A percentile compares a stretch with the other conserved stretches of the same genome.
These are phyloP conservation scores for Cucumis melo DNA, from an alignment of 306 rosid species.

Conservation along the genomic window DNA sequence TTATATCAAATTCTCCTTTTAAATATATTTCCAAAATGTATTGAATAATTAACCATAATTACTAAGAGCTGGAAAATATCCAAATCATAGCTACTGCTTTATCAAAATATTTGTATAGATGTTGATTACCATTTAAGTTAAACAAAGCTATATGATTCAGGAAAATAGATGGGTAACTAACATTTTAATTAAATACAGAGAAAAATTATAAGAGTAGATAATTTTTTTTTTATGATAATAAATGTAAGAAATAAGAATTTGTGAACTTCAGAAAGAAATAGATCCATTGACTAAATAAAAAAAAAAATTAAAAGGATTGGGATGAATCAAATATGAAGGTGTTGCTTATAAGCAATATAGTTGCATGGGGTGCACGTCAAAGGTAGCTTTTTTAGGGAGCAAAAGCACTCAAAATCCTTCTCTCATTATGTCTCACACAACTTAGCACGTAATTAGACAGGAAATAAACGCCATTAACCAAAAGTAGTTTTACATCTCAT, in stretches of 20 bases:
- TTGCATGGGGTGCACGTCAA: background rate
- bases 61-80: no score
- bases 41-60: no score
- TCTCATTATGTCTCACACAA: background rate
- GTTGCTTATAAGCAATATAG: conserved; percentile 3
- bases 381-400: background rate
- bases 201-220: background rate
- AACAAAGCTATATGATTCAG: background rate
- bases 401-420: background rate
- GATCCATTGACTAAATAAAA: background rate
- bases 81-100: background rate
- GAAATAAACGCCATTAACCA: background rate
- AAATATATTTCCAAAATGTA: background rate
- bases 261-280: background rate
- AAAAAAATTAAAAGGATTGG: background rate
- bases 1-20: background rate
- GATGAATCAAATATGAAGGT: background rate
- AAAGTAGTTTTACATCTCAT: background rate
- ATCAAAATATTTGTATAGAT: background rate
- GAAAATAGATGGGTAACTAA: background rate
- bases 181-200: background rate
- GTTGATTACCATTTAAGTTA: background rate
- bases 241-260: no score
- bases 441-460: background rate
- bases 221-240: no score